phyloP scores from a whole-genome alignment of 306 rosid species.

The Rosa chinensis region DNA sequence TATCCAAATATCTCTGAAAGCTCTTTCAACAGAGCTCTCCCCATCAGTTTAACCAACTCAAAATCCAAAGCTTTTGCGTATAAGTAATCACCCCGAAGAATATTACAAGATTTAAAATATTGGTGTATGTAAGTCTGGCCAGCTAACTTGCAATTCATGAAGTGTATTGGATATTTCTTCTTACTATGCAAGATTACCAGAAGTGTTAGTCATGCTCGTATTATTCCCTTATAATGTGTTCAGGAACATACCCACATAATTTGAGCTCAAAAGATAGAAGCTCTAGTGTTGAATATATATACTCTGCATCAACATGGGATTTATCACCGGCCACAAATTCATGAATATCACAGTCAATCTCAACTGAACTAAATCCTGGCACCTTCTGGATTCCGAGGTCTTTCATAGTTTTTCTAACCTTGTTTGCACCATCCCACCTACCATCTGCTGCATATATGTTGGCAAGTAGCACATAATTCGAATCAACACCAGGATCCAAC shows the following conservation, averaged over 20 bases:
- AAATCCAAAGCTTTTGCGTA: slow-evolving; percentile 75
- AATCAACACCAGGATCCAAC: slow-evolving; percentile 63
- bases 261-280: slow-evolving; percentile 64
- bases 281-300: slow-evolving; percentile 43
- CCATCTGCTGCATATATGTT: slow-evolving; percentile 79
- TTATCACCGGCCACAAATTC: slow-evolving; percentile 74
- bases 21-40: slow-evolving; percentile 56
- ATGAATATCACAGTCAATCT: slow-evolving; percentile 70
- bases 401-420: slow-evolving; percentile 68
- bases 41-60: slow-evolving; percentile 72
- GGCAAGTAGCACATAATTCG: slow-evolving; percentile 80
- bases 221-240: slow-evolving; percentile 37
- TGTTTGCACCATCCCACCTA: slow-evolving; percentile 77
- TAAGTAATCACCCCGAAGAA: slow-evolving; percentile 57
- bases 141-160: slow-evolving; percentile 35
- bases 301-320: slow-evolving; percentile 50
- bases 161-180: neutral
- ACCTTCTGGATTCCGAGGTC: slow-evolving; percentile 64
- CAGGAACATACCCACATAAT: slow-evolving; percentile 60
- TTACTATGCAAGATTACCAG: neutral
- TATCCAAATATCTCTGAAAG: slow-evolving; percentile 82
- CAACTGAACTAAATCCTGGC: slow-evolving; percentile 74
- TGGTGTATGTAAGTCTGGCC: slow-evolving; percentile 62
- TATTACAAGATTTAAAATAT: slow-evolving; percentile 66
- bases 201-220: slow-evolving; percentile 30